These are phyloP conservation scores for Hansenula lynferdii DNA, from an alignment of 1,139 yeast species.

Conservation along the genomic window DNA sequence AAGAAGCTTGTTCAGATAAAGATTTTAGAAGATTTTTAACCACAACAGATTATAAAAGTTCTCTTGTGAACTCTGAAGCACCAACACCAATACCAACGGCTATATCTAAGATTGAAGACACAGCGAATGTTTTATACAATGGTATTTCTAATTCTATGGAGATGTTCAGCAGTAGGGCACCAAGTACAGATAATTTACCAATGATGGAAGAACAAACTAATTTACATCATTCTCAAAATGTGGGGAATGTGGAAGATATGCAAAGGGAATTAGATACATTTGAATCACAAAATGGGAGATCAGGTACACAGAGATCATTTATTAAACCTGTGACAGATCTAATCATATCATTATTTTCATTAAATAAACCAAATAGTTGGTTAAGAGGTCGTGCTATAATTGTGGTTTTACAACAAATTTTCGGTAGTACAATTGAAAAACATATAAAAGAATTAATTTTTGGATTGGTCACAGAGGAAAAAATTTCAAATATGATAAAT, in stretches of 20 bases:
- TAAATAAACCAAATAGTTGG: conserved; percentile 69
- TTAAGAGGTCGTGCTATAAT: conserved; percentile 79
- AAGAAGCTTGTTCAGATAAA: conserved; percentile 68
- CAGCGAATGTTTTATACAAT: conserved; percentile 40
- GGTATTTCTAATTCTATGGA: conserved; percentile 30
- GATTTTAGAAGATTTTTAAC: conserved; percentile 76
- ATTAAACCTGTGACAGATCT: conserved; percentile 82
- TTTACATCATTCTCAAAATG: conserved; percentile 6
- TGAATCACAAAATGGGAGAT: conserved; percentile 13
- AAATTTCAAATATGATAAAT: conserved; percentile 41
- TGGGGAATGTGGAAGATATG: conserved; percentile 26
- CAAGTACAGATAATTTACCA: conserved; percentile 13
- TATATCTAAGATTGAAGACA: conserved; percentile 25
- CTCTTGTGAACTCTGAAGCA: not conserved
- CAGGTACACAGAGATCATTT: conserved; percentile 37
- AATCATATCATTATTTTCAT: conserved; percentile 63
- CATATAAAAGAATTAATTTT: conserved; percentile 50
- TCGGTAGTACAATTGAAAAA: conserved; percentile 86
- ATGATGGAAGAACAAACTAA: not conserved
- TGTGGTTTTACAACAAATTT: conserved; percentile 74
- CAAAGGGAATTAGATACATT: conserved; percentile 24
- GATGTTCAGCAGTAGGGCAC: conserved; percentile 9
- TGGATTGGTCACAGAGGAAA: conserved; percentile 42
- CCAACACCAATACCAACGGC: conserved; percentile 3
- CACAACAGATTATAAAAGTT: conserved; percentile 43